Percentiles rank a stretch among this genome's conserved stretches.
phyloP scores from a whole-genome alignment of 306 rosid genomes.

The Mimosa pudica region DNA sequence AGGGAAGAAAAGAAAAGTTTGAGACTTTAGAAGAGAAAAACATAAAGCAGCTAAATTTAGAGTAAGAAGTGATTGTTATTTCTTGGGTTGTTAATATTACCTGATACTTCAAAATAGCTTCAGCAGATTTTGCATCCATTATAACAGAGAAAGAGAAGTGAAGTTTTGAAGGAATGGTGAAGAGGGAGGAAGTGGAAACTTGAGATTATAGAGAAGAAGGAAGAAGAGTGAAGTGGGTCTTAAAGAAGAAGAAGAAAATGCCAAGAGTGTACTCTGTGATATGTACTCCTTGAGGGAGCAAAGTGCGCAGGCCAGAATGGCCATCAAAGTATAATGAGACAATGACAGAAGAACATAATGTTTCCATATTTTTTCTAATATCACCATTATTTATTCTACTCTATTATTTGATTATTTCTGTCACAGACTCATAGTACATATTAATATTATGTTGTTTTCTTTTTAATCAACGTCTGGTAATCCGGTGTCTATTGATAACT shows the following conservation, averaged over 20 bases:
- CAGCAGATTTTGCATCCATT: slow-evolving; percentile 54
- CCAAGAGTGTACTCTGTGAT: slow-evolving; percentile 44
- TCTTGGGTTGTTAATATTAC: slow-evolving; percentile 27
- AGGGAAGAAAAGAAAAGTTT: background rate
- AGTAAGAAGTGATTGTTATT: background rate
- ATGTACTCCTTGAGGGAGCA: slow-evolving; percentile 40
- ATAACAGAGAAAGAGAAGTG: slow-evolving; percentile 16
- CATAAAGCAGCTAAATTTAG: slow-evolving; percentile 1
- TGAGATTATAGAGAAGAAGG: slow-evolving; percentile 21
- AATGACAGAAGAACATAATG: slow-evolving; percentile 50
- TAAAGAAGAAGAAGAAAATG: slow-evolving; percentile 36
- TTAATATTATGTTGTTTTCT: too few species aligned
- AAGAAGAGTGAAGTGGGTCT: slow-evolving; percentile 38
- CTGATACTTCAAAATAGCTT: slow-evolving; percentile 55
- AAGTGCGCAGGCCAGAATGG: slow-evolving; percentile 41
- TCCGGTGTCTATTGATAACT: too few species aligned
- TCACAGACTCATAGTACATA: background rate
- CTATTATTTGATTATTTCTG: slow-evolving; percentile 32
- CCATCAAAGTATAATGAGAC: slow-evolving; percentile 46
- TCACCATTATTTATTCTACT: slow-evolving; percentile 19
- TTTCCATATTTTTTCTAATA: slow-evolving; percentile 33
- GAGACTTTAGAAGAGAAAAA: background rate
- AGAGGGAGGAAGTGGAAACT: slow-evolving; percentile 32
- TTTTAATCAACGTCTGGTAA: too few species aligned
- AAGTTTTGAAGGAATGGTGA: slow-evolving; percentile 12